Percentiles rank a stretch among this genome's conserved stretches.
These are phyloP conservation scores for Aspergillus kassunensis DNA, from an alignment of 495 filamentous ascomycete species.

Conservation along the genomic window DNA sequence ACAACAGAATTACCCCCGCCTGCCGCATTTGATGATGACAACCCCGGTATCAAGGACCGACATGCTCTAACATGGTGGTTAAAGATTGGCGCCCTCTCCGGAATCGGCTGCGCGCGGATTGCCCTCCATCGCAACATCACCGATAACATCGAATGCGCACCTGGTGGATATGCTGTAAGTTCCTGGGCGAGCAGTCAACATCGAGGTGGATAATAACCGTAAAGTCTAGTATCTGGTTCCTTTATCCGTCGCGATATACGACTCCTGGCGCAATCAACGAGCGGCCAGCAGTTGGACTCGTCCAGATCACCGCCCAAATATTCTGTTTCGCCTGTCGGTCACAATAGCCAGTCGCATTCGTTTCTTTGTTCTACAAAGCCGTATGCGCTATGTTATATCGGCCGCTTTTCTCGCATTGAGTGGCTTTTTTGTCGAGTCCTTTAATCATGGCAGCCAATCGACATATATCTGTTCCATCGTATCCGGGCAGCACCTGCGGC, in stretches of 20 bases:
- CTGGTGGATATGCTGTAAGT: constrained; percentile 39
- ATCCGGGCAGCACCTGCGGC: constrained; percentile 19
- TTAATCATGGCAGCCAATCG: constrained; percentile 31
- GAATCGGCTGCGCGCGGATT: constrained; percentile 36
- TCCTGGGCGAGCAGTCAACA: not conserved
- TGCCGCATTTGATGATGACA: constrained; percentile 6
- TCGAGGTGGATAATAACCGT: constrained; percentile 7
- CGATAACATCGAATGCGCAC: constrained; percentile 38
- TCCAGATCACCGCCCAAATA: constrained; percentile 19
- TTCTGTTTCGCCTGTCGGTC: constrained; percentile 17
- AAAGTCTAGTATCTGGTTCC: constrained; percentile 34
- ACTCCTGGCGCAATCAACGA: constrained; percentile 37
- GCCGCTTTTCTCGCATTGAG: constrained; percentile 30
- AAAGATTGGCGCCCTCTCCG: constrained; percentile 23
- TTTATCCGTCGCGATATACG: constrained; percentile 41
- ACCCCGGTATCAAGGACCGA: not conserved
- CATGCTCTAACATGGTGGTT: constrained; percentile 21
- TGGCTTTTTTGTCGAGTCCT: constrained; percentile 25
- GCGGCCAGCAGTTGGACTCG: constrained; percentile 20
- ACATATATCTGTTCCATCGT: constrained; percentile 46
- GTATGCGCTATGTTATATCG: constrained; percentile 31
- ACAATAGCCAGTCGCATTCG: constrained; percentile 22
- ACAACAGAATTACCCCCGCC: constrained; percentile 17
- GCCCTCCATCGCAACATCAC: constrained; percentile 35
- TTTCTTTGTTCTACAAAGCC: constrained; percentile 27